A percentile compares a stretch with the other conserved stretches of the same genome.
phyloP scores from a whole-genome alignment of 371 early-diverging fungal genomes.

The Mucor indicus region DNA sequence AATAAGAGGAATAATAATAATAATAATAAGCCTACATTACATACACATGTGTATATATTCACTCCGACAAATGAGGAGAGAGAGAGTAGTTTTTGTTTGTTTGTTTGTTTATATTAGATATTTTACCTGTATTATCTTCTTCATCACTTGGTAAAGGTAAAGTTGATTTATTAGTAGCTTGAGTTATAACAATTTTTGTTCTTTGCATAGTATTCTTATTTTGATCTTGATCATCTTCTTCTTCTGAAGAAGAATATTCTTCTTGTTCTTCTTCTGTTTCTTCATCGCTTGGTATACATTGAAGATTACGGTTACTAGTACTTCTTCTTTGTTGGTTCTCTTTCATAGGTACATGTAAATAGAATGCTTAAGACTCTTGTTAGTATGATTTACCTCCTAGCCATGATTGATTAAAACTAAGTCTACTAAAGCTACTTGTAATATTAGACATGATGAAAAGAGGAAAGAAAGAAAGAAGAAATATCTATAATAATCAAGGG shows the following conservation, averaged over 20 bases:
- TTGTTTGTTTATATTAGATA: not conserved
- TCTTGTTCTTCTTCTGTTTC: slow-evolving; percentile 39
- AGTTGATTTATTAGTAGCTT: not conserved
- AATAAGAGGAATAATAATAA: not conserved
- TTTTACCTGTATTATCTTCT: slow-evolving; percentile 23
- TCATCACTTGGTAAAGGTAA: slow-evolving; percentile 38
- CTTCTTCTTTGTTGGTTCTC: not conserved
- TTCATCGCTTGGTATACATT: slow-evolving; percentile 43
- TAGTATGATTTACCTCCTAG: not conserved
- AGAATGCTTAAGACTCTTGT: not conserved
- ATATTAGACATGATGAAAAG: too few species aligned
- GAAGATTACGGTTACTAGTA: slow-evolving; percentile 28
- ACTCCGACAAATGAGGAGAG: slow-evolving; percentile 7
- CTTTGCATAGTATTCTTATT: not conserved
- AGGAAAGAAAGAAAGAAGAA: not conserved
- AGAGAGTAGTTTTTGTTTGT: not conserved
- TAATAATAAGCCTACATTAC: not conserved
- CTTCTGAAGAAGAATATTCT: slow-evolving; percentile 3
- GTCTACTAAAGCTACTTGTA: too few species aligned
- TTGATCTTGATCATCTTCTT: slow-evolving; percentile 6
- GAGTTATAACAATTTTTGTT: not conserved
- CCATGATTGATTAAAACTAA: not conserved
- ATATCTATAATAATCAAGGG: not conserved
- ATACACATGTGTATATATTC: not conserved
- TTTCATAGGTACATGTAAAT: not conserved